Base-by-base conservation (phyloP, 345 rosid species). In the Salix viminalis region DNA sequence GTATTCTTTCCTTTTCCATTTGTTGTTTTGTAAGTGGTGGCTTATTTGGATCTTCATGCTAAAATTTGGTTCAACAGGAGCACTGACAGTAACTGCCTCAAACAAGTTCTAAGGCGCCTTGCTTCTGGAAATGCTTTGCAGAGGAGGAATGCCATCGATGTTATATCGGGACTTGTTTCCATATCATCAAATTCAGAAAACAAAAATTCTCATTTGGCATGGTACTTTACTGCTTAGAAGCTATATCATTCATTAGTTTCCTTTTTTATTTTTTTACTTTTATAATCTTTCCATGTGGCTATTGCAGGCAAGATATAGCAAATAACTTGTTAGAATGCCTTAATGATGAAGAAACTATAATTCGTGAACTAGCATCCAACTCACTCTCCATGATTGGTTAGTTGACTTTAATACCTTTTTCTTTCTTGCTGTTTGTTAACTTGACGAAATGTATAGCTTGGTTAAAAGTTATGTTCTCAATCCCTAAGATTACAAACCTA, bases 101-200 rank as follows among this genome's bases (percentile, higher is more conserved):
- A 88, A 78, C 91, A 91, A 85, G 87, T 92, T 83, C 79, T 92
- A 60, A 79, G 85, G 61, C 91, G 90, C 69, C 91, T 94, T 72
- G 87, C 90, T 78, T 85, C 90, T 71, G 91, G 89, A 82, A 89
- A 84, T 78, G 74, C 82, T 80, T 66, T 69, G 71, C 97, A 90
- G 82, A 87, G 90, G 83, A 86, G 83, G 85, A 94, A 94, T 79
- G 86, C 97, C 79, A 71, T 91, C 82, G 98, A 92, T 81, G 92
- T 91, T 74, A 80, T 94, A 81, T 90, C 92, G 24, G 89, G 91
- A 71, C 77, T 94, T 75, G 67, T 88, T 74, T 74, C 50, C 23
- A 79, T 86, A 77, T 84, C 89, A 69, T 82, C 83, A 50, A 84
- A 79, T 76, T 81, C 91, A 62, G 65, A 7, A 61, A 80, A 80